Conservation (phyloP, 768 basidiomycete genomes). For the Mycena galopus region DNA sequence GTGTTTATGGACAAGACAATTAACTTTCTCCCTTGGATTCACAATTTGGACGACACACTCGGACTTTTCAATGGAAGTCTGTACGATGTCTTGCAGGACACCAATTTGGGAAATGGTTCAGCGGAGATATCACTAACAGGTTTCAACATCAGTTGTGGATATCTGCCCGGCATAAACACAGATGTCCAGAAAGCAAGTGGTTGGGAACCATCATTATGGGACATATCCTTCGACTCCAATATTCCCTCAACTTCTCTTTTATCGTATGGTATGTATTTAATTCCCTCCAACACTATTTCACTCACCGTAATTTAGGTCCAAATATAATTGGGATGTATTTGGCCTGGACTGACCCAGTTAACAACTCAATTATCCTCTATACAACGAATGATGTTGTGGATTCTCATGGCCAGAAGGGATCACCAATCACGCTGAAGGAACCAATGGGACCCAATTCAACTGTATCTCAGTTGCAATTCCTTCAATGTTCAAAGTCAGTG, state of each 20-base stretch:
- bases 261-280: not conserved
- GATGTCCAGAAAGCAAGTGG: not conserved
- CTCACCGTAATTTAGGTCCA: not conserved
- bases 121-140: not conserved
- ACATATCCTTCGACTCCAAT: not conserved
- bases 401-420: slow-evolving; percentile 1
- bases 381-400: not conserved
- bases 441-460: not conserved
- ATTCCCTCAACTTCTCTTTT: not conserved
- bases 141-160: slow-evolving; percentile 10
- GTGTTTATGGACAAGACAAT: not conserved
- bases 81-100: not conserved
- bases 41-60: not conserved
- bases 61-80: slow-evolving; percentile 9
- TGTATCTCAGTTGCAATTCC: not conserved
- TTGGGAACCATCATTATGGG: not conserved
- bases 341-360: not conserved
- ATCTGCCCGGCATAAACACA: not conserved
- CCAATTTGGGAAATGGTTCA: not conserved
- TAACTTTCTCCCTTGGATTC: not conserved
- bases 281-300: not conserved
- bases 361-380: not conserved
- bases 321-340: not conserved
- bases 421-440: not conserved
- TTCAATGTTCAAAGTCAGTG: not conserved